Evolutionary conservation across 2,329 filamentous ascomycete genomes (phyloP).

Genomic region (Pyrenophora tritici-repentis): DNA sequence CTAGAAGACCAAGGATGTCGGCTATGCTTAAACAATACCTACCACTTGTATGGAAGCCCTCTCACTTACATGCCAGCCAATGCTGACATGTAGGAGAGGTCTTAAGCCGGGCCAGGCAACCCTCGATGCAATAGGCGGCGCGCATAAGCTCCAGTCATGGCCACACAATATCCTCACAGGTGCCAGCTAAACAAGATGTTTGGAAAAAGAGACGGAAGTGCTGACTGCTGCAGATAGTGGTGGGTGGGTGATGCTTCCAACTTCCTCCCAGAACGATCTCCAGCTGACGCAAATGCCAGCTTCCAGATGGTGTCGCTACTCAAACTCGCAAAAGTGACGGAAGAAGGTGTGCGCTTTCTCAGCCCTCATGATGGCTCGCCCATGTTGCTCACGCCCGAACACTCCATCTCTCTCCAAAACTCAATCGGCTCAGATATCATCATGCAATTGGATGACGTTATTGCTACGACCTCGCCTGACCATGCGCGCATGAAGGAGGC

Average conservation of each 20-base stretch:
- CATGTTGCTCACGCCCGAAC: constrained; percentile 96
- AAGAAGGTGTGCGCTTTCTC: constrained; percentile 94
- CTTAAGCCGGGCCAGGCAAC: constrained; percentile 92
- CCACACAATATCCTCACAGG: constrained; percentile 88
- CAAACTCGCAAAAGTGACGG: constrained; percentile 89
- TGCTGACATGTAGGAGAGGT: constrained; percentile 56
- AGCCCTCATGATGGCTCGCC: constrained; percentile 93
- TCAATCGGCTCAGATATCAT: constrained; percentile 98
- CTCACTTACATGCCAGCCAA: neutral
- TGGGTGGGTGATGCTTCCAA: constrained; percentile 46
- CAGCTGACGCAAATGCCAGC: constrained; percentile 56
- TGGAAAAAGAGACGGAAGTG: constrained; percentile 1
- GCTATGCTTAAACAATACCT: constrained; percentile 96
- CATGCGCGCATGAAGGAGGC: constrained; percentile 85
- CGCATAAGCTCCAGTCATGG: constrained; percentile 95
- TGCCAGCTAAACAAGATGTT: constrained; percentile 22
- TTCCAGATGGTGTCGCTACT: constrained; percentile 99
- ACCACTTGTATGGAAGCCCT: constrained; percentile 66
- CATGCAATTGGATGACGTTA: constrained; percentile 98
- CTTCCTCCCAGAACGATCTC: constrained; percentile 12
- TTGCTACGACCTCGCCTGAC: constrained; percentile 94
- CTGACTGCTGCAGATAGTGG: constrained; percentile 51
- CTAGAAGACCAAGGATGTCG: constrained; percentile 87
- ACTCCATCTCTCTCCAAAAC: constrained; percentile 95
- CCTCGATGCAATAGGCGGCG: constrained; percentile 84